These are phyloP conservation scores for Phytophthora lateralis DNA, from an alignment of 352 stramenopile genomes.

Conservation along the genomic window DNA sequence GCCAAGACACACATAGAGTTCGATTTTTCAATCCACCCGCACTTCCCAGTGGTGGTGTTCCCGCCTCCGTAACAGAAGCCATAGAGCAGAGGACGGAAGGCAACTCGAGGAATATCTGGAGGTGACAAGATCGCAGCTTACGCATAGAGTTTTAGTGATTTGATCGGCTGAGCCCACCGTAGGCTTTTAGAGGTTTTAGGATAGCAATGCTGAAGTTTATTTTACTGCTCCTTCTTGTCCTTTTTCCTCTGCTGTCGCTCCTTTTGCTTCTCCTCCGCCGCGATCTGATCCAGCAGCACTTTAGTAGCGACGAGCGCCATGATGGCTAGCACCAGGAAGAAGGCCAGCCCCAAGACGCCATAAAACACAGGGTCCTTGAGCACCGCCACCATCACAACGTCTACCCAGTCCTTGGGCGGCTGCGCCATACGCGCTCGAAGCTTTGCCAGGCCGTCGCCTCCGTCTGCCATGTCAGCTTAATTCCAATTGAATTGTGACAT, in stretches of 20 bases:
- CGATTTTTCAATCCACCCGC: conserved; percentile 71
- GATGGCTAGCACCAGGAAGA: conserved; percentile 55
- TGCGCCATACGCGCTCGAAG: conserved; percentile 55
- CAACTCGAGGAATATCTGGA: background rate
- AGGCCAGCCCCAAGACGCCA: conserved; percentile 36
- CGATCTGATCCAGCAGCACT: conserved; percentile 62
- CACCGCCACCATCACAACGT: conserved; percentile 63
- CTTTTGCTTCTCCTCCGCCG: conserved; percentile 46
- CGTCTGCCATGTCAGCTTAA: conserved; percentile 6
- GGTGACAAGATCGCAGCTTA: background rate
- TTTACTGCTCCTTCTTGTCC: conserved; percentile 30
- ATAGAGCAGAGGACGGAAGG: conserved; percentile 11
- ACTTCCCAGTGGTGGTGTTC: conserved; percentile 72
- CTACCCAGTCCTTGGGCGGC: conserved; percentile 66
- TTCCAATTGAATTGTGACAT: background rate
- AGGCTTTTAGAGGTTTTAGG: conserved; percentile 27
- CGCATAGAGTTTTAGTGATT: conserved; percentile 14
- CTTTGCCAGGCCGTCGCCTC: conserved; percentile 30
- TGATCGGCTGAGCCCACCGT: background rate
- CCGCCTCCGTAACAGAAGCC: conserved; percentile 17
- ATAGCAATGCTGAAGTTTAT: background rate
- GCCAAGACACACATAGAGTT: conserved; percentile 39
- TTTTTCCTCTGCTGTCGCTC: conserved; percentile 26
- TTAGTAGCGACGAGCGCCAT: conserved; percentile 66
- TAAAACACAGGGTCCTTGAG: conserved; percentile 74